Evolutionary conservation across 2,329 filamentous ascomycete species (phyloP), one percentile per base, ranked within the genome.

Genomic region (Hysterium pulicare): DNA sequence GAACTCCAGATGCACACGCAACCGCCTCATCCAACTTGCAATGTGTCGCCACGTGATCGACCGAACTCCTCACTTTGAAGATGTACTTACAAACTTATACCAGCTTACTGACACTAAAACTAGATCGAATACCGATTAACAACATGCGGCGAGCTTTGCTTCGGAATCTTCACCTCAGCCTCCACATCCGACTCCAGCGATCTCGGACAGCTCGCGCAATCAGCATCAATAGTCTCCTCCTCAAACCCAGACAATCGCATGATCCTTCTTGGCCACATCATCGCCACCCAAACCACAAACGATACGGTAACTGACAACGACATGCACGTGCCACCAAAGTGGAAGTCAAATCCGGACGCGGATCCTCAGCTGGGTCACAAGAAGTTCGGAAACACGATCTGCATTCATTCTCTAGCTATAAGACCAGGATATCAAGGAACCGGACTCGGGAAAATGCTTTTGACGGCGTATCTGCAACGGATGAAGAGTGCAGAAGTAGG

Each of bases 391-490:
- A 71, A 81, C 33, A 94, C 87, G 0, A 76, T 95, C 42, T 87
- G 82, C 42, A 70, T 95, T 38, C 90, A 96, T 67, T 91, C 87
- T 0, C 75, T 96, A 4, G 87, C 86, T 15, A 83, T 95, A 5
- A 74, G 86, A 41, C 88, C 87, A 1, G 79, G 83, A 45, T 81
- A 89, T 43, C 87, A 93, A 51, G 75, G 80, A 24, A 81, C 82
- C 44, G 86, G 87, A 1, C 72, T 95, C 2, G 90, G 87, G 13
- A 82, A 78, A 49, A 81, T 84, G 16, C 70, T 94, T 46, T 74
- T 95, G 71, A 83, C 81, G 64, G 78, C 84, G 3, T 95, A 90
- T 59, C 75, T 90, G 42, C 83, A 90, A 61, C 79, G 87, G 40
- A 84, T 93, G 68, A 82, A 81, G 58, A 78, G 81, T 46, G 79